A percentile compares a stretch with the other conserved stretches of the same genome.
Conservation (phyloP, 2,329 filamentous ascomycete genomes). For the Penicillium nordicum region DNA sequence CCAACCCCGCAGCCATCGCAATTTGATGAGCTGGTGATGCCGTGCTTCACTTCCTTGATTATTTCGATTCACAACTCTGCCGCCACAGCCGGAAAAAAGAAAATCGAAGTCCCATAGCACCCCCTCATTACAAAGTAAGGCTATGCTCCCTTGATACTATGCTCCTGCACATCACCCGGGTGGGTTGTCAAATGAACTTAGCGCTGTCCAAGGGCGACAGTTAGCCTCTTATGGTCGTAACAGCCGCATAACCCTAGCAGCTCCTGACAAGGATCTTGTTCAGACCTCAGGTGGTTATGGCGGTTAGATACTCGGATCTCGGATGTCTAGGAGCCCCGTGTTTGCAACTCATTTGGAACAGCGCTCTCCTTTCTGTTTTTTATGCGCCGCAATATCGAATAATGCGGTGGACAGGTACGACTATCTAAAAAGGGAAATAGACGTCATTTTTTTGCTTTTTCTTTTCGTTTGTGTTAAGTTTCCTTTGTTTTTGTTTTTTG, state of each 20-base stretch:
- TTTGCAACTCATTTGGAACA: background rate
- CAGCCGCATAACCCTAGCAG: slow-evolving; percentile 3
- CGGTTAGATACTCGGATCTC: background rate
- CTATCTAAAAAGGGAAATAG: background rate
- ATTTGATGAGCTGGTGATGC: slow-evolving; percentile 22
- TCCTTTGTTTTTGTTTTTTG: background rate
- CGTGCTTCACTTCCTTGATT: slow-evolving; percentile 20
- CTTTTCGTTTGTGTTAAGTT: background rate
- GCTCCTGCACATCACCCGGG: slow-evolving; percentile 2
- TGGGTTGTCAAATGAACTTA: background rate
- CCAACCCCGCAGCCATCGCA: slow-evolving; percentile 16
- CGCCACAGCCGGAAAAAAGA: slow-evolving; percentile 11
- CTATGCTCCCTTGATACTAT: background rate
- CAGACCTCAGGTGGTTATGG: background rate
- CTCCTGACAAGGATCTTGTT: slow-evolving; percentile 1
- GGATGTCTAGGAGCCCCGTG: background rate
- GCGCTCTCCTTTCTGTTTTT: background rate
- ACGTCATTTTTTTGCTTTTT: background rate
- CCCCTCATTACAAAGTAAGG: slow-evolving; percentile 1
- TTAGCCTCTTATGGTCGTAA: background rate
- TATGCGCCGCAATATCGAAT: background rate
- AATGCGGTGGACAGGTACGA: background rate
- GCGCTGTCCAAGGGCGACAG: background rate
- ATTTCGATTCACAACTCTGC: slow-evolving; percentile 1
- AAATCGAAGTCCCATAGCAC: background rate